Evolutionary conservation across 192 early-diverging fungal species (phyloP), one percentile per base, ranked within the genome.

Genomic region (Neocallimastix lanati): DNA sequence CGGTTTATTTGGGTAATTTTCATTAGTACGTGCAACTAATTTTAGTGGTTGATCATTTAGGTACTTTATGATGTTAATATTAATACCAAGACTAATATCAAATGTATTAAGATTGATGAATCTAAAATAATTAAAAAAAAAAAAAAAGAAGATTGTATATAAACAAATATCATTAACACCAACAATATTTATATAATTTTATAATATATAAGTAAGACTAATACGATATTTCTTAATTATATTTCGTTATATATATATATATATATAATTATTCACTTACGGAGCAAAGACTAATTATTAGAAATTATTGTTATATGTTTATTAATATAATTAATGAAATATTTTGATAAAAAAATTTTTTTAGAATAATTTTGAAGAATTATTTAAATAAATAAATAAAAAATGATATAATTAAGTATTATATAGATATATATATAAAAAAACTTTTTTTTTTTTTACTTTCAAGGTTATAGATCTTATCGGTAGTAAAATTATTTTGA

Each of bases 21-120:
- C 36, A 37, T 37, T 37, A 13, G 36, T 37, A 37, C 36, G 36
- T 81, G 89, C 86, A 27, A 95, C 85, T 78, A 92, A 88, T 13
- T 91, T 88, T 78, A 94, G 81, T 50, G 94, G 94, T 86, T 95
- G 88, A 35, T 84, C 81, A 78, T 86, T 82, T 80, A 86, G 80
- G 83, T 85, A 85, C 50, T 79, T 80, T 28, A 81, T 29, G 29
- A 88, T 79, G 79, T 88, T 83, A 82, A 88, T 82, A 81, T 84
- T 86, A 80, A 89, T 88, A 77, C 86, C 86, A 25, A 90, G 83
- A 28, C 76, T 83, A 28, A 88, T 80, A 80, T 87, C 83, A 77
- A 87, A 83, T 16, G 82, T 88, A 79, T 86, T 87, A 6, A 85
- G 80, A 83, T 89, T 83, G 78, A 87, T 86, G 85, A 90, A 93